Conservation (phyloP, 768 basidiomycete genomes). For the Lactarius sp. region DNA sequence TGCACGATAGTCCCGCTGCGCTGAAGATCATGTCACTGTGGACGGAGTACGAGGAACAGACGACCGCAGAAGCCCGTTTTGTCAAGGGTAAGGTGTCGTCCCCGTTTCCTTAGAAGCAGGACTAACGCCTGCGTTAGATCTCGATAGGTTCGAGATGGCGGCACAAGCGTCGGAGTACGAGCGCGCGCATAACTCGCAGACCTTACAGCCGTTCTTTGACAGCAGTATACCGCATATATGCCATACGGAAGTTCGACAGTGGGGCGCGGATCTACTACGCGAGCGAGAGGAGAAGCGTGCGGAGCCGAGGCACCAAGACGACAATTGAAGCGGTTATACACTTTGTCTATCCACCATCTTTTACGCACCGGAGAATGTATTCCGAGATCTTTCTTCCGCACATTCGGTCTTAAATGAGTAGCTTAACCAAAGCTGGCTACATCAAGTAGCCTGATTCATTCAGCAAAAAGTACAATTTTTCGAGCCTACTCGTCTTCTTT, state of each 20-base stretch:
- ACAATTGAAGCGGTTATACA: background rate
- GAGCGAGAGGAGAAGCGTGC: constrained; percentile 39
- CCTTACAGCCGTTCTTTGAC: constrained; percentile 76
- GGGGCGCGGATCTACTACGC: constrained; percentile 55
- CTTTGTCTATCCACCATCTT: background rate
- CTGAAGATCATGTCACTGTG: constrained; percentile 65
- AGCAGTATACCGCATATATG: constrained; percentile 66
- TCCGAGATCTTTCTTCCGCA: background rate
- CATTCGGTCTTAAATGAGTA: background rate
- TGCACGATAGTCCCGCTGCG: constrained; percentile 69
- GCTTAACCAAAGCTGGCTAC: background rate
- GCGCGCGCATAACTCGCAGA: constrained; percentile 39
- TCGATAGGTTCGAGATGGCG: constrained; percentile 87
- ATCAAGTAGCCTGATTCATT: background rate
- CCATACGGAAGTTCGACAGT: constrained; percentile 67
- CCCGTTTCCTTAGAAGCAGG: background rate
- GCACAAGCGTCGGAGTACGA: constrained; percentile 81
- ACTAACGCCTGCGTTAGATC: constrained; percentile 43
- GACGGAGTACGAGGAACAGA: constrained; percentile 82
- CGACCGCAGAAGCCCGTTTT: constrained; percentile 71
- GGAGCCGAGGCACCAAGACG: background rate
- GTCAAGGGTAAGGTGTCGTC: constrained; percentile 59
- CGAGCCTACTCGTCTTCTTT: background rate
- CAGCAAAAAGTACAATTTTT: constrained; percentile 5
- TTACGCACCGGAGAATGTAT: too few relatives aligned